Evolutionary conservation across 805 yeast species (phyloP), one percentile per base, ranked within the genome.

Genomic region (Myxozyma udenii): DNA sequence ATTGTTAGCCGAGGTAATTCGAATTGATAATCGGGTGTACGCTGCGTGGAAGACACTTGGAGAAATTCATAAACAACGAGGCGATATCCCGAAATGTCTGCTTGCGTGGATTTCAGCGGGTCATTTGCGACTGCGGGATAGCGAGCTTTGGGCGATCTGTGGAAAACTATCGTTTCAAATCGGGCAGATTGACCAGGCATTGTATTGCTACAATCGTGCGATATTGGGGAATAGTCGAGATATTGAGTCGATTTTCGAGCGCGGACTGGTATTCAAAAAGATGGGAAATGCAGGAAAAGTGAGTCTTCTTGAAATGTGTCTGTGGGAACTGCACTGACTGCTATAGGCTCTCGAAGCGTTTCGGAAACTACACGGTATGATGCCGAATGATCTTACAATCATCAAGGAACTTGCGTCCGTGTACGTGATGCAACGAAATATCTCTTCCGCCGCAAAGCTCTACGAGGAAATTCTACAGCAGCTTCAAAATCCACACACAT

Each of bases 41-140:
- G 80, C 85, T 41, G 96, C 96, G 0, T 90, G 90, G 72, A 84
- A 85, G 62, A 85, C 95, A 0, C 70, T 89, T 41, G 97, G 96
- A 42, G 95, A 87, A 63, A 85, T 91, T 42, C 84, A 85, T 58
- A 76, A 80, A 50, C 71, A 78, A 46, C 83, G 81, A 54, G 90
- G 88, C 1, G 74, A 81, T 41, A 68, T 77, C 44, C 80, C 83
- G 58, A 84, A 85, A 63, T 79, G 95, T 66, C 82, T 95, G 66
- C 81, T 81, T 63, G 78, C 85, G 43, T 81, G 96, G 96, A 71
- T 85, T 61, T 62, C 86, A 48, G 93, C 95, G 25, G 90, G 96
- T 0, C 85, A 82, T 64, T 70, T 85, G 12, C 81, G 84, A 57
- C 81, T 87, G 0, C 78, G 81, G 67, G 95, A 90, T 69, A 80